phyloP scores from a whole-genome alignment of 768 basidiomycete species.

The Hericium erinaceus region DNA sequence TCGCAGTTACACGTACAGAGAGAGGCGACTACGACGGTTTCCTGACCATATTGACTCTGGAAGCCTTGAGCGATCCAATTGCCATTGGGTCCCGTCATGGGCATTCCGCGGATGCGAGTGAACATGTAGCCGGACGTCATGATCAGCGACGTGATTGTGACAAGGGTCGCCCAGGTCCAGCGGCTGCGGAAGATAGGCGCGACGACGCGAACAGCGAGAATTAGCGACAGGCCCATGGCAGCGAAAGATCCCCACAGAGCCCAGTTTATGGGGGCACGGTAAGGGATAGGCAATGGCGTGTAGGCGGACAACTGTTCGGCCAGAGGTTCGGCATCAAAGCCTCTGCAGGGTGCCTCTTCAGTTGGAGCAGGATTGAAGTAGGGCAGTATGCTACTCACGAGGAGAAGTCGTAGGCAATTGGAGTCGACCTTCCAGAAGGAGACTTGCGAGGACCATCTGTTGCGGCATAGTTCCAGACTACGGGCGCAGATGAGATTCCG shows the following conservation, averaged over 20 bases:
- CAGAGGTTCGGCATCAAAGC: constrained; percentile 72
- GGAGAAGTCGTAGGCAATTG: constrained; percentile 70
- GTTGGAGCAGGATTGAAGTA: not conserved
- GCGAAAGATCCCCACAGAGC: constrained; percentile 40
- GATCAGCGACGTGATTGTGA: constrained; percentile 54
- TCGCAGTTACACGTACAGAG: constrained; percentile 56
- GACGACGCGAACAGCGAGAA: constrained; percentile 50
- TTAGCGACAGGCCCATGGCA: constrained; percentile 36
- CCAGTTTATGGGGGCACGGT: constrained; percentile 72
- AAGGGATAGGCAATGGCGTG: constrained; percentile 77
- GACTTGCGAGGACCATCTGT: constrained; percentile 58
- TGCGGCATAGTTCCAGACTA: constrained; percentile 69
- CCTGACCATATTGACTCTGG: constrained; percentile 86
- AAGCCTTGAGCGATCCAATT: constrained; percentile 85
- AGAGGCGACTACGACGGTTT: constrained; percentile 77
- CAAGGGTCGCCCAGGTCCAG: constrained; percentile 68
- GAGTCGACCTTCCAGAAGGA: constrained; percentile 36
- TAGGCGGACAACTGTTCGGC: constrained; percentile 65
- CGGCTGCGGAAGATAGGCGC: constrained; percentile 57
- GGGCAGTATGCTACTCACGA: constrained; percentile 35
- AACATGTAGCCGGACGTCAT: constrained; percentile 98
- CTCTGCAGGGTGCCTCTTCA: constrained; percentile 36
- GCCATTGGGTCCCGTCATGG: constrained; percentile 54
- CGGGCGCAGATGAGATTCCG: constrained; percentile 74
- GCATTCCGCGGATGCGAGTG: constrained; percentile 77